These are phyloP conservation scores for Zygosaccharomyces pseudobailii DNA, from an alignment of 1,139 yeast genomes.

Conservation along the genomic window DNA sequence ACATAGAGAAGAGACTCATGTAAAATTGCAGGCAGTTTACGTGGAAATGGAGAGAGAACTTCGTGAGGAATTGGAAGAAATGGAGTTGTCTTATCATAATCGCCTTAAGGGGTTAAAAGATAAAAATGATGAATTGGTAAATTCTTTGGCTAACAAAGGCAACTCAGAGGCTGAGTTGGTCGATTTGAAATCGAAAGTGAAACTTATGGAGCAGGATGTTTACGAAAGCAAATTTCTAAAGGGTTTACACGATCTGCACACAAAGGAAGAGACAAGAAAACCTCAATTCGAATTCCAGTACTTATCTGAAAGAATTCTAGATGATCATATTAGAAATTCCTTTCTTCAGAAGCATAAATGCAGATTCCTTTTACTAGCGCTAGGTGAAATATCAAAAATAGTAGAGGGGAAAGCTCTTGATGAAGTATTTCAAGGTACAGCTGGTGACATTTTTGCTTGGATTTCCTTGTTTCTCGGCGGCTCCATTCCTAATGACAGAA, in stretches of 20 bases:
- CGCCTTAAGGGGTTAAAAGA: constrained; percentile 7
- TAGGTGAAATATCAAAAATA: not conserved
- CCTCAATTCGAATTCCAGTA: constrained; percentile 3
- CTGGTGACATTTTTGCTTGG: not conserved
- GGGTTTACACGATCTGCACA: not conserved
- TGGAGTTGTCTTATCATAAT: constrained; percentile 24
- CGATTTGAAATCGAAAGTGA: not conserved
- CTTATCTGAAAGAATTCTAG: constrained; percentile 1
- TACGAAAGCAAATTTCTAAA: constrained; percentile 5
- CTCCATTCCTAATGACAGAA: not conserved
- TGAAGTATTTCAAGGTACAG: not conserved
- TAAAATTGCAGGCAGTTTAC: constrained; percentile 59
- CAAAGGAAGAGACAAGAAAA: not conserved
- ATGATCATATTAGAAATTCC: constrained; percentile 2
- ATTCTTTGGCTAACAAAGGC: not conserved
- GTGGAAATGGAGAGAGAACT: constrained; percentile 52
- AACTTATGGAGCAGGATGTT: constrained; percentile 1
- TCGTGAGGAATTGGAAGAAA: constrained; percentile 40
- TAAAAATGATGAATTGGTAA: constrained; percentile 7
- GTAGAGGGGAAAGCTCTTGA: not conserved
- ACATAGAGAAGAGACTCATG: constrained; percentile 49
- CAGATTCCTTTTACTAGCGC: not conserved
- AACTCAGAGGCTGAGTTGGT: not conserved
- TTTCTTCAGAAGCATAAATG: not conserved
- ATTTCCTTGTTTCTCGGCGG: not conserved